A percentile compares a stretch with the other conserved stretches of the same genome.
Conservation (phyloP, 75 land plant genomes). For the Selaginella tamariscina region DNA sequence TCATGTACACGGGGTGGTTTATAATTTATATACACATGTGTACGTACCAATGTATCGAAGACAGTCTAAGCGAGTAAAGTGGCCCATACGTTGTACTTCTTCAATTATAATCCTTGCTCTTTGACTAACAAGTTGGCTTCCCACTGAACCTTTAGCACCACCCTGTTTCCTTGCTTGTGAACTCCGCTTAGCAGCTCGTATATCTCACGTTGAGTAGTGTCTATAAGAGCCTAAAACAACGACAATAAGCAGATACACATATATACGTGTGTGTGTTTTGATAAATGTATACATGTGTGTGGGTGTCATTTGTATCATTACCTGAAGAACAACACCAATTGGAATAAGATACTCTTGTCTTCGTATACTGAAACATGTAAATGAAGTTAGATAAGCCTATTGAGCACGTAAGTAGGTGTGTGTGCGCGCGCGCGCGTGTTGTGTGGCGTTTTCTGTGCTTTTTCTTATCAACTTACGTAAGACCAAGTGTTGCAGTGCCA, state of each 20-base stretch:
- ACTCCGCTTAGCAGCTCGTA: conserved; percentile 51
- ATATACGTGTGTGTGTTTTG: not conserved
- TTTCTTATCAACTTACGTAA: conserved; percentile 47
- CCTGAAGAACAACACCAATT: conserved; percentile 82
- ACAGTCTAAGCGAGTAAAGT: conserved; percentile 64
- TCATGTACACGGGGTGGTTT: too few species aligned
- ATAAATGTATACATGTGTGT: not conserved
- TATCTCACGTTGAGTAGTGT: conserved; percentile 73
- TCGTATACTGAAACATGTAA: conserved; percentile 37
- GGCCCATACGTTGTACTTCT: conserved; percentile 46
- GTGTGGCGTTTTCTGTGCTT: too few species aligned
- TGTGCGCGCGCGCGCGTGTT: not conserved
- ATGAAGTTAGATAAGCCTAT: not conserved
- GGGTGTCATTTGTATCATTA: conserved; percentile 12
- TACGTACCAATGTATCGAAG: conserved; percentile 66
- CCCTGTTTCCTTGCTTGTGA: conserved; percentile 32
- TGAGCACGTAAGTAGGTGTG: not conserved
- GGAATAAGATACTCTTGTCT: conserved; percentile 84
- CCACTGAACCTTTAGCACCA: conserved; percentile 56
- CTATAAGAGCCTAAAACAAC: conserved; percentile 59
- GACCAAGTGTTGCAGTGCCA: conserved; percentile 91
- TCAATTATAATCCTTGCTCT: conserved; percentile 84
- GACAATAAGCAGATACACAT: not conserved
- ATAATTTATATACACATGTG: too few species aligned
- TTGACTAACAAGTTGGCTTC: conserved; percentile 69